Conservation (phyloP, 2,329 filamentous ascomycete species). For the Chaetomium sp. region DNA sequence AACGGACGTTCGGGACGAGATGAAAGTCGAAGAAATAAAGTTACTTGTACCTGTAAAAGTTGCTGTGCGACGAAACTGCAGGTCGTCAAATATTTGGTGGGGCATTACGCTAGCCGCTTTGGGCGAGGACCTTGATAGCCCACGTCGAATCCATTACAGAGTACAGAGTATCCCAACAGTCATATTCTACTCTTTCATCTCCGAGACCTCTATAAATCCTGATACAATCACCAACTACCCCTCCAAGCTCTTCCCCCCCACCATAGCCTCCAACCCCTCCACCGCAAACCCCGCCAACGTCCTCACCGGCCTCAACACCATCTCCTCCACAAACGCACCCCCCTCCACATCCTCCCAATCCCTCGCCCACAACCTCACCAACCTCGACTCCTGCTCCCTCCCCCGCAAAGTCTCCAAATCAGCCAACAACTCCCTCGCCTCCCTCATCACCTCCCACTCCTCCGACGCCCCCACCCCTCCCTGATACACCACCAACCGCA, state of each 20-base stretch:
- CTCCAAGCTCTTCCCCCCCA: slow-evolving; percentile 22
- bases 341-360: slow-evolving; percentile 36
- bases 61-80: neutral
- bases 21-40: neutral
- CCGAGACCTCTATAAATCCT: neutral
- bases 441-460: slow-evolving; percentile 39
- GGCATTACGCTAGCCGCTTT: neutral
- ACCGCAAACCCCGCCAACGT: slow-evolving; percentile 41
- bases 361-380: slow-evolving; percentile 40
- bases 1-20: neutral
- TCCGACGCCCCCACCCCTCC: slow-evolving; percentile 37
- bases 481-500: slow-evolving; percentile 41
- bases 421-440: slow-evolving; percentile 41
- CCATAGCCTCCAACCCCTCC: slow-evolving; percentile 37
- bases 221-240: neutral
- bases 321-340: slow-evolving; percentile 42
- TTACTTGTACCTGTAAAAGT: neutral
- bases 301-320: slow-evolving; percentile 43
- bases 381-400: slow-evolving; percentile 37
- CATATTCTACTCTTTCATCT: too few species aligned
- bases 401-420: slow-evolving; percentile 43
- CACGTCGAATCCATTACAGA: neutral
- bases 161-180: too few species aligned
- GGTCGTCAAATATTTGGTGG: neutral
- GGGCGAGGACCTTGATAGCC: slow-evolving; percentile 13